Conservation (phyloP, 306 rosid genomes). For the Quercus berberidifolia region DNA sequence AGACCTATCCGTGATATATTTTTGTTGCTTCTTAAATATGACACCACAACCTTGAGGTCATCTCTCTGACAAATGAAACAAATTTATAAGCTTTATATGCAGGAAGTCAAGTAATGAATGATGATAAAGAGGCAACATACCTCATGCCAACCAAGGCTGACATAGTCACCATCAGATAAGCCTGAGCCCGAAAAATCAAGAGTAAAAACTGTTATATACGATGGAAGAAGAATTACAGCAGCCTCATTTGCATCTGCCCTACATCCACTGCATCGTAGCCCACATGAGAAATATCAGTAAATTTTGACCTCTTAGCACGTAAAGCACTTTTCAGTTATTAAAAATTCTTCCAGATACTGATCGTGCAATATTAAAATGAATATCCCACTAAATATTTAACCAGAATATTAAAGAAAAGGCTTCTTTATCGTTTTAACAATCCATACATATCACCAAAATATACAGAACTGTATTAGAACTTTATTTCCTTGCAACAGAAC, state of each 20-base stretch:
- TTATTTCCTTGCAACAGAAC: background rate
- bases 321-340: background rate
- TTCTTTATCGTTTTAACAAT: background rate
- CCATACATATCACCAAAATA: background rate
- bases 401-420: background rate
- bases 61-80: slow-evolving; percentile 59
- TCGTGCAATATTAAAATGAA: background rate
- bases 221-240: slow-evolving; percentile 86
- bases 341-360: background rate
- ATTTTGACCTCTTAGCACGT: slow-evolving; percentile 1
- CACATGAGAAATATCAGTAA: slow-evolving; percentile 22
- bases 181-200: slow-evolving; percentile 99
- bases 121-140: slow-evolving; percentile 40
- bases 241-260: slow-evolving; percentile 98
- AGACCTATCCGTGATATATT: slow-evolving; percentile 81
- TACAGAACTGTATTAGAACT: slow-evolving; percentile 11
- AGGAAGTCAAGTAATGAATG: slow-evolving; percentile 15
- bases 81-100: background rate
- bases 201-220: slow-evolving; percentile 91
- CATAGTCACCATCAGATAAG: slow-evolving; percentile 88
- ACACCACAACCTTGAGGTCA: slow-evolving; percentile 82
- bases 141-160: slow-evolving; percentile 99
- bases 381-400: background rate
- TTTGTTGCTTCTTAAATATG: slow-evolving; percentile 77
- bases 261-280: slow-evolving; percentile 82